These are phyloP conservation scores for Mucor irregularis DNA, from an alignment of 371 early-diverging fungal species.

Conservation along the genomic window DNA sequence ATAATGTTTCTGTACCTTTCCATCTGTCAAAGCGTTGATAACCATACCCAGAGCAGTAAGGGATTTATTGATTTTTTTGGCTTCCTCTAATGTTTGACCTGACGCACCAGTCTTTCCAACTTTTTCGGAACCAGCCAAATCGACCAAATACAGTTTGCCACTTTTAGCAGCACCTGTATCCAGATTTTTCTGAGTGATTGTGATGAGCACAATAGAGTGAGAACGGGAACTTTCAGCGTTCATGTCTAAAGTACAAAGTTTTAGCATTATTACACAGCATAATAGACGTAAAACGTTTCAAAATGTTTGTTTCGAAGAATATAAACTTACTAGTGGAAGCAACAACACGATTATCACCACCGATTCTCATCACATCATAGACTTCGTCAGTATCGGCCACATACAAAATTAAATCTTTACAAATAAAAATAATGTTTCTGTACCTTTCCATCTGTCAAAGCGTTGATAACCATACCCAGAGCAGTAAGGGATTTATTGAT, in stretches of 20 bases:
- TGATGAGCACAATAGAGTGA: constrained; percentile 97
- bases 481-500: constrained; percentile 99
- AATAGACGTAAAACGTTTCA: too few species aligned
- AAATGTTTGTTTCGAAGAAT: too few species aligned
- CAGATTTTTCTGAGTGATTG: constrained; percentile 91
- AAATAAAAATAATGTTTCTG: neutral
- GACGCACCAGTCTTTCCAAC: constrained; percentile 97
- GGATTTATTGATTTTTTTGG: constrained; percentile 99
- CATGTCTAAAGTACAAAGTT: constrained; percentile 71
- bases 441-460: constrained; percentile 91
- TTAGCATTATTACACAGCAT: too few species aligned
- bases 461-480: constrained; percentile 85
- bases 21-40: constrained; percentile 83
- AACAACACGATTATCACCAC: constrained; percentile 86
- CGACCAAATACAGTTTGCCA: constrained; percentile 94
- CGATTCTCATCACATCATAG: constrained; percentile 91
- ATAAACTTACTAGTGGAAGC: constrained; percentile 87
- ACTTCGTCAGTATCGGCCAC: constrained; percentile 86
- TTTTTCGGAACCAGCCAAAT: constrained; percentile 99
- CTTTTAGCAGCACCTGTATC: constrained; percentile 86
- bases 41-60: constrained; percentile 95
- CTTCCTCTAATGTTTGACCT: constrained; percentile 98
- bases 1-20: constrained; percentile 62
- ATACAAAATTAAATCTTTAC: neutral
- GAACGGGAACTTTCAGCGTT: constrained; percentile 96